Base-by-base conservation (phyloP, 1,139 yeast genomes). In the Nakaseomyces kungkrabaensis region DNA sequence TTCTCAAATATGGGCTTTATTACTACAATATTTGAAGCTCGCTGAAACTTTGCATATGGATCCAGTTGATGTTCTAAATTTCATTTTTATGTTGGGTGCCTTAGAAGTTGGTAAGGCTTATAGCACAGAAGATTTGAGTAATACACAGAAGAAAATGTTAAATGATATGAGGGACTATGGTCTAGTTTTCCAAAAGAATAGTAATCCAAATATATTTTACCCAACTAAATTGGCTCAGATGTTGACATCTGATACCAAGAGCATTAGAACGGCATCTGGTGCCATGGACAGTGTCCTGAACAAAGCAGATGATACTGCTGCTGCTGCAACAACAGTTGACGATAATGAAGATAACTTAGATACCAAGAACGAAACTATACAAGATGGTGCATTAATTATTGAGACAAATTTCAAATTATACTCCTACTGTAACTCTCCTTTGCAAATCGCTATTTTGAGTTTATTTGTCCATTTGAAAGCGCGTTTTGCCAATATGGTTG, bases 391-490 rank as follows among this genome's bases (percentile, higher is more conserved):
- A 27, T 75, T 92, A 52, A 86, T 92, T 54, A 75, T 94, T 43
- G 99, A 92, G 66, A 92, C 99, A 0, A 92, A 92, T 67, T 92
- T 88, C 72, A 85, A 94, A 60, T 63, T 94, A 4, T 92, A 92
- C 61, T 95, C 98, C 41, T 92, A 92, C 65, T 90, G 98, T 1
- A 85, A 88, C 54, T 89, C 97, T 1, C 97, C 98, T 1, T 73
- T 92, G 52, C 97, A 94, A 67, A 90, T 92, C 56, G 97, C 98
- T 10, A 86, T 94, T 52, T 72, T 94, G 49, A 87, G 89, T 61
- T 68, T 92, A 44, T 92, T 92, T 69, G 95, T 88, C 13, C 92
- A 86, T 60, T 70, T 94, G 52, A 82, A 80, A 58, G 78, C 95
- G 0, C 73, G 98, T 52, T 94, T 90, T 66, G 76, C 92, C 17